phyloP scores from a whole-genome alignment of 2,329 filamentous ascomycete genomes.

The Fusarium sp. region DNA sequence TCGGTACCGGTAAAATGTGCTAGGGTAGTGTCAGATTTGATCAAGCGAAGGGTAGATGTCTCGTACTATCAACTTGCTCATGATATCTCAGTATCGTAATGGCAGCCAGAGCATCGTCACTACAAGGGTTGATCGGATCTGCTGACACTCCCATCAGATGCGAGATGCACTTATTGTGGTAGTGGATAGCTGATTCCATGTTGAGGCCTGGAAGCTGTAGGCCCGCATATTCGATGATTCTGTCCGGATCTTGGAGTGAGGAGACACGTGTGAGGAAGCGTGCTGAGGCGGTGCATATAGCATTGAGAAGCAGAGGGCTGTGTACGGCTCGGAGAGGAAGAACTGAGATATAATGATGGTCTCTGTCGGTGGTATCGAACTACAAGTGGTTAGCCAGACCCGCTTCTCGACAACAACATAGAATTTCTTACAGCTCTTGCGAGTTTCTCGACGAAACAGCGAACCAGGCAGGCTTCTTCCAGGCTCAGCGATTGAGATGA shows the following conservation, averaged over 20 bases:
- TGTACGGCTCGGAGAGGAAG: neutral
- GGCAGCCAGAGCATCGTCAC: neutral
- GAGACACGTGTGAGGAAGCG: neutral
- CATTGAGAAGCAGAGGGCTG: neutral
- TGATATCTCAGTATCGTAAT: neutral
- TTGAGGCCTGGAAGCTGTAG: rapidly evolving
- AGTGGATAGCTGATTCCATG: neutral
- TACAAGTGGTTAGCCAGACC: neutral
- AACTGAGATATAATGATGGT: neutral
- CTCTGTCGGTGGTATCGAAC: neutral
- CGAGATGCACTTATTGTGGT: neutral
- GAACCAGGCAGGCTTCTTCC: neutral
- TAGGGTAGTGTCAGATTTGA: neutral
- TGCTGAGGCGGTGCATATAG: neutral
- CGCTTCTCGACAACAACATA: no score
- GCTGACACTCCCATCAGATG: rapidly evolving
- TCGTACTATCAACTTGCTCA: neutral
- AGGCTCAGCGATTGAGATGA: rapidly evolving
- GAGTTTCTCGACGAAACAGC: neutral
- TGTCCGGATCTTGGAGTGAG: rapidly evolving
- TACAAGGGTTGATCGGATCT: neutral
- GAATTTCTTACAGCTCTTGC: neutral
- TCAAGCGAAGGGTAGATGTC: rapidly evolving
- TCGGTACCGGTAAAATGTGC: neutral
- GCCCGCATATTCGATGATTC: rapidly evolving